Evolutionary conservation across 371 early-diverging fungal genomes (phyloP).

Genomic region (Choanephora cucurbitarum): DNA sequence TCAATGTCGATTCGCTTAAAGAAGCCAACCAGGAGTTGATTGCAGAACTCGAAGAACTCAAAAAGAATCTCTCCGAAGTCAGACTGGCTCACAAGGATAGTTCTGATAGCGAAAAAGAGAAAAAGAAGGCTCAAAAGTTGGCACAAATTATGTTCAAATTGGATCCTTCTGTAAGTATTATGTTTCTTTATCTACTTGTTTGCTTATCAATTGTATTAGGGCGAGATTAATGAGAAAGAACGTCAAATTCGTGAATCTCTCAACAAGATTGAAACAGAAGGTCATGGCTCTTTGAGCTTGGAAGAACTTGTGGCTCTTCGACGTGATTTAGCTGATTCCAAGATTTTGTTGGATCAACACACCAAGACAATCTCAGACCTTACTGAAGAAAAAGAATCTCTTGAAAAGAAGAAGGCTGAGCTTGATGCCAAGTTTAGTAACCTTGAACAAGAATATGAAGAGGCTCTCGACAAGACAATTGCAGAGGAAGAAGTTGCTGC

Average conservation of each 20-base stretch:
- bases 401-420: conserved; percentile 71
- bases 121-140: conserved; percentile 82
- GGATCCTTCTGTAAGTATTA: conserved; percentile 69
- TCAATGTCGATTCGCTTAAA: conserved; percentile 81
- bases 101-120: conserved; percentile 69
- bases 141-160: conserved; percentile 85
- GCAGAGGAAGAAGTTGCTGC: conserved; percentile 81
- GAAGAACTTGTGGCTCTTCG: conserved; percentile 81
- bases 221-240: conserved; percentile 78
- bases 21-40: conserved; percentile 80
- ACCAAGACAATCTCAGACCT: conserved; percentile 70
- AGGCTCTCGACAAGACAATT: conserved; percentile 92
- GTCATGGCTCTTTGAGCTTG: conserved; percentile 52
- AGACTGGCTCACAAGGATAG: conserved; percentile 54
- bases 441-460: conserved; percentile 89
- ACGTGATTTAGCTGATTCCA: conserved; percentile 76
- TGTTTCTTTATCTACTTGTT: neutral
- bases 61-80: conserved; percentile 57
- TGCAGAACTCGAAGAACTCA: conserved; percentile 71
- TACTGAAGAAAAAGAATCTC: conserved; percentile 58
- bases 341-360: conserved; percentile 67
- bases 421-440: conserved; percentile 71
- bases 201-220: conserved; percentile 22
- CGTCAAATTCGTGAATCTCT: conserved; percentile 77
- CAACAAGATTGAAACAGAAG: conserved; percentile 55